phyloP scores from a whole-genome alignment of 2,329 filamentous ascomycete genomes.

The Lasiodiplodia gonubiensis region DNA sequence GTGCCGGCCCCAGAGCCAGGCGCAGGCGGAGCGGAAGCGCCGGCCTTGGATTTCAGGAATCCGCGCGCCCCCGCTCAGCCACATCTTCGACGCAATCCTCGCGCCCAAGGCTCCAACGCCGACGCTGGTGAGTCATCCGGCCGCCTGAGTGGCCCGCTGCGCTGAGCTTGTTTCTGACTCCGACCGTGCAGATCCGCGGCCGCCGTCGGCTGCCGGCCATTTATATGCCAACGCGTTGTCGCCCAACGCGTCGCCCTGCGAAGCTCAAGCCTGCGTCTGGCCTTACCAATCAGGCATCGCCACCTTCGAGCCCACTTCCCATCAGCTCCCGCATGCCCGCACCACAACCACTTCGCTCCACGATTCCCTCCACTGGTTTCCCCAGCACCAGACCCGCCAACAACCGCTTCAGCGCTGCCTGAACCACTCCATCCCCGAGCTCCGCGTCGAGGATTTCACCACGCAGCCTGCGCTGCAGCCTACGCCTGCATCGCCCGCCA shows the following conservation, averaged over 20 bases:
- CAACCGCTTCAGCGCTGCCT: neutral
- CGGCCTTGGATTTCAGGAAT: conserved; percentile 26
- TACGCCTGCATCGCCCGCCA: conserved; percentile 8
- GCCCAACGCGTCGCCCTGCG: conserved; percentile 21
- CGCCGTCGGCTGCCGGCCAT: conserved; percentile 17
- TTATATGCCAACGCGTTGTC: conserved; percentile 27
- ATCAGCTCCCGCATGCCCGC: neutral
- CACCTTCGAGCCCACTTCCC: conserved; percentile 14
- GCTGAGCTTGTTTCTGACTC: conserved; percentile 26
- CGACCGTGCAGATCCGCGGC: conserved; percentile 15
- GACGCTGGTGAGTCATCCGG: conserved; percentile 16
- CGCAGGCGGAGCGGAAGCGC: conserved; percentile 5
- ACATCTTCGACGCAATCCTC: conserved; percentile 20
- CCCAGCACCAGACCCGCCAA: neutral
- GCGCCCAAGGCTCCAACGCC: neutral
- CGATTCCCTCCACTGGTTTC: neutral
- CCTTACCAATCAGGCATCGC: conserved; percentile 26
- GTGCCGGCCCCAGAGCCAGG: neutral
- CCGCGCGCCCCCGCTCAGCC: conserved; percentile 19
- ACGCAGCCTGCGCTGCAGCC: conserved; percentile 14
- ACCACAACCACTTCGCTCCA: neutral
- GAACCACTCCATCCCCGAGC: neutral
- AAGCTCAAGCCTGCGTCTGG: conserved; percentile 20
- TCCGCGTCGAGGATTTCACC: conserved; percentile 17
- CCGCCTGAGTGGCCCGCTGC: neutral